Conservation (phyloP, 2,329 filamentous ascomycete genomes). For the Alternaria hordeiaustralica region DNA sequence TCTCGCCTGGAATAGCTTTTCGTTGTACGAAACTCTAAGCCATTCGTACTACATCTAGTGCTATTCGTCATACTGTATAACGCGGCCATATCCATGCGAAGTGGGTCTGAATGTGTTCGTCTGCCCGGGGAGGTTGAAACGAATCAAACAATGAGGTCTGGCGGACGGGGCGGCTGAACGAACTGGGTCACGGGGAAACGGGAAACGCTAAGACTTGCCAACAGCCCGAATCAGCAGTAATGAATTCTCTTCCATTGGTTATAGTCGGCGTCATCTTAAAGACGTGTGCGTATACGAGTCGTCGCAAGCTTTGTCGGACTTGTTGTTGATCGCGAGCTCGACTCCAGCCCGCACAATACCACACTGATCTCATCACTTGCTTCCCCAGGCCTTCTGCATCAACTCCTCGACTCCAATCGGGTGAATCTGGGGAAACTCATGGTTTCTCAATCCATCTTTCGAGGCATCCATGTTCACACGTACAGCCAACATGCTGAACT, state of each 20-base stretch:
- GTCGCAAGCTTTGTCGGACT: neutral
- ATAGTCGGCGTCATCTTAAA: too few relatives aligned
- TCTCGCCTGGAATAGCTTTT: neutral
- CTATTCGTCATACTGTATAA: neutral
- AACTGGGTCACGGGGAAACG: neutral
- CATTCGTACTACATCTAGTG: neutral
- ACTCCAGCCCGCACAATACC: neutral
- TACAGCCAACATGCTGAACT: constrained; percentile 15
- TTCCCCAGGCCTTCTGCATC: constrained; percentile 17
- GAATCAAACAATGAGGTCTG: neutral
- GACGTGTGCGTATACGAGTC: neutral
- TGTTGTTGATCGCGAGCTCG: neutral
- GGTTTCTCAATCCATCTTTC: constrained; percentile 8
- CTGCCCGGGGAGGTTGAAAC: neutral
- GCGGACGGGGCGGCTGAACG: neutral
- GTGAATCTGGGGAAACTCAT: constrained; percentile 13
- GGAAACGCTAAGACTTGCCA: neutral
- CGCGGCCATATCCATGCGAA: neutral
- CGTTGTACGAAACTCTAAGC: neutral
- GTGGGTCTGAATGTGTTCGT: neutral
- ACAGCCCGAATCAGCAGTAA: neutral
- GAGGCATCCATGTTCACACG: constrained; percentile 12
- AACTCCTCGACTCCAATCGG: constrained; percentile 13
- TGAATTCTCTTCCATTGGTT: neutral
- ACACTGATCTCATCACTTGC: neutral